These are phyloP conservation scores for Sclerotinia glacialis DNA, from an alignment of 2,329 filamentous ascomycete species.

Conservation along the genomic window DNA sequence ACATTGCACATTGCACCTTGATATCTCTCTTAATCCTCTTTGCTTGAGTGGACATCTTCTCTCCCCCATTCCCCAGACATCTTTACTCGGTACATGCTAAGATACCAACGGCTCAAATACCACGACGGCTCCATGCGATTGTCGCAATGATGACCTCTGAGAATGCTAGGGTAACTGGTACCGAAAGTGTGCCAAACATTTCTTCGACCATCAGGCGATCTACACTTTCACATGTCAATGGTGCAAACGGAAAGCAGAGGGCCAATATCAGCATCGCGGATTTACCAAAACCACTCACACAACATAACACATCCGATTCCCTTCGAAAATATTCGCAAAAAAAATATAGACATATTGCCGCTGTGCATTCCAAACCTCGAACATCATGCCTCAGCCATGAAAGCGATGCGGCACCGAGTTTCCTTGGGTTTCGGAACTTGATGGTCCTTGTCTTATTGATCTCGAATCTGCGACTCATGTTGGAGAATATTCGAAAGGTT, in stretches of 20 bases:
- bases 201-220: constrained; percentile 30
- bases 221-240: constrained; percentile 32
- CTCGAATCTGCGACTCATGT: constrained; percentile 88
- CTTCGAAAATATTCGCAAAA: constrained; percentile 42
- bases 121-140: not conserved
- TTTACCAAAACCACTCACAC: constrained; percentile 33
- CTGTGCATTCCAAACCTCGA: constrained; percentile 69
- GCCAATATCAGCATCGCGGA: constrained; percentile 19
- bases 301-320: constrained; percentile 23
- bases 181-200: constrained; percentile 22
- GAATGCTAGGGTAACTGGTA: constrained; percentile 32
- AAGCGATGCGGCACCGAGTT: constrained; percentile 69
- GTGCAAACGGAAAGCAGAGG: constrained; percentile 15
- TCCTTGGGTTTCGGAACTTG: constrained; percentile 90
- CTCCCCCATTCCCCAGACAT: not conserved
- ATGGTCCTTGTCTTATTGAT: constrained; percentile 93
- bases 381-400: constrained; percentile 87
- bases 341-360: constrained; percentile 90
- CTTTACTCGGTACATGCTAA: not conserved
- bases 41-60: not conserved
- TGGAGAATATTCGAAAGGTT: constrained; percentile 64
- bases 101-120: not conserved
- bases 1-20: not conserved
- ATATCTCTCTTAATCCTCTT: not conserved
- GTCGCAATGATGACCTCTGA: constrained; percentile 29